Conservation (phyloP, 257 asterid species). For the Ajuga chamaepitys region DNA sequence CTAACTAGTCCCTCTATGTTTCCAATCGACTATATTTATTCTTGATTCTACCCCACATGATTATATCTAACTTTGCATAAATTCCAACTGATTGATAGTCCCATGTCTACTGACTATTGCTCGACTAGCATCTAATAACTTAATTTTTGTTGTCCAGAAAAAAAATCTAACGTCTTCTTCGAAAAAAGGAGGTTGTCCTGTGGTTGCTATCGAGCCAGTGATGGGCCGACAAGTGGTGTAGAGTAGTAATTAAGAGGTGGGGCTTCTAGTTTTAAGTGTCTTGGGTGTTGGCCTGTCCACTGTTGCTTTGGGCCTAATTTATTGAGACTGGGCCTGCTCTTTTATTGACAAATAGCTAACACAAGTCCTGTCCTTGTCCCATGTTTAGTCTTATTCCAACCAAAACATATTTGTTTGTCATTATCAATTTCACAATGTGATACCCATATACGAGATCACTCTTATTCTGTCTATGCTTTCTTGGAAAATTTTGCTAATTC, state of each 20-base stretch:
- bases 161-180: neutral
- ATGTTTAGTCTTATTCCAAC: constrained; percentile 18
- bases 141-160: neutral
- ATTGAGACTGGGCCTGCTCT: constrained; percentile 15
- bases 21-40: too few species aligned
- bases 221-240: constrained; percentile 29
- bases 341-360: constrained; percentile 15
- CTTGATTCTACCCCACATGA: too few species aligned
- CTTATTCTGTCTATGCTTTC: neutral
- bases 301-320: constrained; percentile 14
- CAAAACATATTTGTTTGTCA: constrained; percentile 21
- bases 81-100: too few species aligned
- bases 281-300: constrained; percentile 10
- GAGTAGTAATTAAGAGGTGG: constrained; percentile 12
- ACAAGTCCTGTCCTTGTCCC: constrained; percentile 23
- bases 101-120: too few species aligned
- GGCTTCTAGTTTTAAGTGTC: constrained; percentile 18
- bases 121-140: neutral
- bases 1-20: too few species aligned
- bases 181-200: neutral
- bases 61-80: too few species aligned
- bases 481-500: neutral
- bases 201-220: constrained; percentile 8
- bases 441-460: neutral
- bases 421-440: neutral